Evolutionary conservation across 208 protist species (phyloP), one percentile per base, ranked within the genome.

Genomic region (Acanthamoeba castellanii): DNA sequence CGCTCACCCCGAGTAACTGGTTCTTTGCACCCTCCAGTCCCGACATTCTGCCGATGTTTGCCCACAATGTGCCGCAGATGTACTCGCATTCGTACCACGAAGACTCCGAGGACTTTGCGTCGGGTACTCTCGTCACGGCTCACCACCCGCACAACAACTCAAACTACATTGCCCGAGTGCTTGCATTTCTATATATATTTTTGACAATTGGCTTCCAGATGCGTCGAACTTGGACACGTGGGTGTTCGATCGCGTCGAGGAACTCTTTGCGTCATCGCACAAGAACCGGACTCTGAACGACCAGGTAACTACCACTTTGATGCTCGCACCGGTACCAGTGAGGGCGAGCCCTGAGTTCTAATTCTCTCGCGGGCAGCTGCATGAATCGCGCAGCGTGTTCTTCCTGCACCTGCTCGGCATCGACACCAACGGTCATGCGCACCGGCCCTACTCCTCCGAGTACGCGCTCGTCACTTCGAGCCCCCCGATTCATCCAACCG

Each of bases 361-460:
- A 66, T 66, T 2, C 61, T 27, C 27, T 27, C 27, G 27, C 27
- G 61, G 16, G 16, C 22, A 74, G 47, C 59, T 96, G 52, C 27
- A 42, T 25, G 32, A 52, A 5, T 72, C 96, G 3, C 88, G 92
- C 22, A 90, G 91, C 20, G 64, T 97, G 8, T 96, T 98, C 30
- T 98, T 98, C 76, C 70, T 98, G 2, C 98, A 98, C 95, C 78
- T 98, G 34, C 72, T 98, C 11, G 98, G 97, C 14, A 84, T 98
- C 18, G 98, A 98, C 90, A 98, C 97, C 3, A 95, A 94, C 55
- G 98, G 98, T 7, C 98, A 98, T 70, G 95, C 96, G 0, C 90
- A 97, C 52, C 64, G 95, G 50, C 97, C 97, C 1, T 52, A 92
- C 74, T 97, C 96, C 7, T 13, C 85, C 25, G 96, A 98, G 81